Conservation (phyloP, 2,329 filamentous ascomycete species). For the Colletotrichum cereale region DNA sequence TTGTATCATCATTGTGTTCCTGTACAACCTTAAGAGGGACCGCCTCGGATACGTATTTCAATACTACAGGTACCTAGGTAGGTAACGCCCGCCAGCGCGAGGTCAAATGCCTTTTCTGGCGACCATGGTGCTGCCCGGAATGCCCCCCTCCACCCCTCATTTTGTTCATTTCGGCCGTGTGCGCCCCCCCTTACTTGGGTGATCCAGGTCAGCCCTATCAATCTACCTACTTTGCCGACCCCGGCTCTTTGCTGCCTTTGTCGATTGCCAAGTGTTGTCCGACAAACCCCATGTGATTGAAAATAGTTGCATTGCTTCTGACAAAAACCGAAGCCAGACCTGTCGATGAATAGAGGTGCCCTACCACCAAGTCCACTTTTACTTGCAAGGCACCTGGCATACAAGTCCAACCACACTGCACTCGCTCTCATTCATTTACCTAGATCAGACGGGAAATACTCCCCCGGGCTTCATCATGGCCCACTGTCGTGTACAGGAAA, state of each 20-base stretch:
- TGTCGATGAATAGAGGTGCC: background rate
- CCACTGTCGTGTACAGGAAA: background rate
- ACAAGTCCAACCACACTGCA: background rate
- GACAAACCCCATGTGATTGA: background rate
- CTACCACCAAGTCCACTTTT: background rate
- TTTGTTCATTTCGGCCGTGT: conserved; percentile 28
- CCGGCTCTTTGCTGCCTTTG: background rate
- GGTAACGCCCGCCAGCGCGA: background rate
- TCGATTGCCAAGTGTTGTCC: background rate
- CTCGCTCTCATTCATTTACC: background rate
- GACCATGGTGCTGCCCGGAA: background rate
- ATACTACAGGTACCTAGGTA: no score
- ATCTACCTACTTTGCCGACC: background rate
- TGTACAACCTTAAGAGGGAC: no score
- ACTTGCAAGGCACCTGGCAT: background rate
- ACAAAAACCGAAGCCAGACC: background rate
- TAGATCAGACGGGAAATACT: background rate
- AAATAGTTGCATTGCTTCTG: background rate
- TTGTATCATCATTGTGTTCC: no score
- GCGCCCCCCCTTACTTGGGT: conserved; percentile 22
- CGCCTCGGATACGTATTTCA: no score
- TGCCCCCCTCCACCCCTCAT: conserved; percentile 19
- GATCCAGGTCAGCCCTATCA: conserved; percentile 36
- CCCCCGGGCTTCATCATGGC: background rate
- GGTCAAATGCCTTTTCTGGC: background rate